Conservation (phyloP, 352 stramenopile genomes). For the Pythium periplocum region DNA sequence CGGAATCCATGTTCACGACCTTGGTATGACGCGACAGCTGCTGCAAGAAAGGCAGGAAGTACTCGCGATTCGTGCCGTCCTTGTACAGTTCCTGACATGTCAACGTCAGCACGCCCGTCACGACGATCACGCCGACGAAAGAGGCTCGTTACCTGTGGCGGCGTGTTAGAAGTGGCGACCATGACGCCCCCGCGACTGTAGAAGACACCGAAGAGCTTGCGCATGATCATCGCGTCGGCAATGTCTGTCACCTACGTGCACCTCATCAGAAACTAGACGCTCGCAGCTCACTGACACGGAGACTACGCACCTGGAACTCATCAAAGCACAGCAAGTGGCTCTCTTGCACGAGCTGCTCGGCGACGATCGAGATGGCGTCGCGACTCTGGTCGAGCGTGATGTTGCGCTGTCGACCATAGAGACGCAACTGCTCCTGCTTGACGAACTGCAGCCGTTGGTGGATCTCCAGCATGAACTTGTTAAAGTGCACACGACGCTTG, state of each 20-base stretch:
- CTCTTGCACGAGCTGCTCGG: slow-evolving; percentile 80
- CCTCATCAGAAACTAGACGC: neutral
- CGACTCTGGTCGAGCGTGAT: slow-evolving; percentile 70
- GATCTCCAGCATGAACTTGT: slow-evolving; percentile 96
- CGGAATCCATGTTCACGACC: slow-evolving; percentile 61
- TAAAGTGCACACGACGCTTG: slow-evolving; percentile 95
- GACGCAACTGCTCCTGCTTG: slow-evolving; percentile 83
- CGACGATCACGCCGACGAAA: neutral
- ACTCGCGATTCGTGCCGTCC: slow-evolving; percentile 93
- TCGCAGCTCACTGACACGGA: neutral
- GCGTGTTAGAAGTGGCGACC: slow-evolving; percentile 94
- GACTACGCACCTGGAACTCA: slow-evolving; percentile 90
- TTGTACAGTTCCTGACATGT: slow-evolving; percentile 86
- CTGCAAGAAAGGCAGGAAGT: slow-evolving; percentile 97
- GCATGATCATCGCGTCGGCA: slow-evolving; percentile 95
- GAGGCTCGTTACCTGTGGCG: slow-evolving; percentile 30
- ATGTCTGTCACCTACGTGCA: slow-evolving; percentile 89
- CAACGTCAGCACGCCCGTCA: neutral
- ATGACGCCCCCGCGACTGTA: slow-evolving; percentile 90
- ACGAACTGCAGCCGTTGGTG: slow-evolving; percentile 89
- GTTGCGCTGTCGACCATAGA: slow-evolving; percentile 80
- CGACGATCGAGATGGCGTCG: slow-evolving; percentile 79
- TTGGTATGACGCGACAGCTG: slow-evolving; percentile 89
- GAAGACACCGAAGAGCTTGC: slow-evolving; percentile 91
- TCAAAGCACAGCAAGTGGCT: slow-evolving; percentile 95